Evolutionary conservation across 768 basidiomycete genomes (phyloP), one percentile per base, ranked within the genome.

Genomic region (Amanita pallidorosea): DNA sequence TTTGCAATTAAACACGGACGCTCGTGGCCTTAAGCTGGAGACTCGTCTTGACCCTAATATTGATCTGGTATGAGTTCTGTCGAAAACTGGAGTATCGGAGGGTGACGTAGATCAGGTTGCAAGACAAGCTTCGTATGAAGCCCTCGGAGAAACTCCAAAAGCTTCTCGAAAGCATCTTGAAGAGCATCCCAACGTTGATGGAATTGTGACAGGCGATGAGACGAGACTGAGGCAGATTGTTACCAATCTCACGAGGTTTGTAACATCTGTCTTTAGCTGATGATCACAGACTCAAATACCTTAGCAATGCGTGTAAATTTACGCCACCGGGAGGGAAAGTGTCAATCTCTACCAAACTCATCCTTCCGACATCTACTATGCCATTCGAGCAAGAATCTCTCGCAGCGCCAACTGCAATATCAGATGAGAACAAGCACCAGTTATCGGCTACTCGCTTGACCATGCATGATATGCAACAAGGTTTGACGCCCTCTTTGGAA

Each of bases 121-220:
- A 31, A 70, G 81, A 40, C 64, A 66, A 51, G 79, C 82, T 5
- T 69, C 79, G 18, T 80, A 78, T 59, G 72, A 78, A 56, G 82
- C 81, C 9, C 67, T 74, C 59, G 83, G 82, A 22, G 73, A 80
- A 54, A 63, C 56, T 29, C 56, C 66, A 15, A 72, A 69, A 18
- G 62, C 59, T 0, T 74, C 79, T 40, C 58, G 56, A 20, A 62
- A 65, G 20, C 69, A 71, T 46, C 64, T 82, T 43, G 53, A 53
- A 17, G 68, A 74, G 33, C 59, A 76, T 53, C 74, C 76, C 1
- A 69, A 72, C 41, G 73, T 74, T 15, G 75, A 81, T 51, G 85
- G 83, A 0, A 68, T 85, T 45, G 88, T 94, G 35, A 78, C 86
- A 12, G 89, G 90, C 22, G 88, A 94, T 61, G 88, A 91, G 59